These are phyloP conservation scores for Pseudogymnoascus sp. DNA, from an alignment of 2,329 filamentous ascomycete genomes.

Conservation along the genomic window DNA sequence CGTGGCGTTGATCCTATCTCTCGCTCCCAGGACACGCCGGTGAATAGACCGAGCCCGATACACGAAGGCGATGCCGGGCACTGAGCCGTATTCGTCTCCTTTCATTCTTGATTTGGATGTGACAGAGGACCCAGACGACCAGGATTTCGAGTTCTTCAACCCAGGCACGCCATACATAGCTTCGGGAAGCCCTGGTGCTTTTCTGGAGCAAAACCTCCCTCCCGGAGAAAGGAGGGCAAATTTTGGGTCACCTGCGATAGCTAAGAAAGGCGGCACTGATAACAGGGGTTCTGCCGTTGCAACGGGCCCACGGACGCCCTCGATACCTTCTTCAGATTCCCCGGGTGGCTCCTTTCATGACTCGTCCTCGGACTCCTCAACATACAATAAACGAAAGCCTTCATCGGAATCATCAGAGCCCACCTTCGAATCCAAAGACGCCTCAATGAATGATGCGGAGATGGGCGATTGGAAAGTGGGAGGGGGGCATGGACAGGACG, in stretches of 20 bases:
- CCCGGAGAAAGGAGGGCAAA: conserved; percentile 20
- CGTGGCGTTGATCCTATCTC: background rate
- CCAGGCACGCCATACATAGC: conserved; percentile 26
- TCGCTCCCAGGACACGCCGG: background rate
- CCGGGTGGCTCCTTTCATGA: conserved; percentile 38
- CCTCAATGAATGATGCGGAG: conserved; percentile 38
- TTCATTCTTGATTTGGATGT: conserved; percentile 31
- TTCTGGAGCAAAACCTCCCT: conserved; percentile 25
- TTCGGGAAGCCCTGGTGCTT: conserved; percentile 25
- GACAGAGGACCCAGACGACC: conserved; percentile 27
- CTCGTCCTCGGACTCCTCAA: conserved; percentile 46
- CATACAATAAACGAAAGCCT: conserved; percentile 39
- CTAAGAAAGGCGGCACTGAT: conserved; percentile 21
- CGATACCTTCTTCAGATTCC: conserved; percentile 22
- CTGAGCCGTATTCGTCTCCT: conserved; percentile 22
- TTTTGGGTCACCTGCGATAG: conserved; percentile 23
- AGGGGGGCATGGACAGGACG: conserved; percentile 31
- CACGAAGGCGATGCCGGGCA: conserved; percentile 10
- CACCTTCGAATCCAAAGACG: conserved; percentile 34
- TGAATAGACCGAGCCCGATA: conserved; percentile 8
- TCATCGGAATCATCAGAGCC: conserved; percentile 42
- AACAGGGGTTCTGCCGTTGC: conserved; percentile 21
- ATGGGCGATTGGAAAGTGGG: conserved; percentile 38
- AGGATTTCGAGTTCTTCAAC: conserved; percentile 34
- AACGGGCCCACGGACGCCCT: conserved; percentile 20